Percentiles rank a stretch among this genome's conserved stretches.
phyloP scores from a whole-genome alignment of 1,284 basidiomycete genomes.

The Cystobasidiaceae sp. region DNA sequence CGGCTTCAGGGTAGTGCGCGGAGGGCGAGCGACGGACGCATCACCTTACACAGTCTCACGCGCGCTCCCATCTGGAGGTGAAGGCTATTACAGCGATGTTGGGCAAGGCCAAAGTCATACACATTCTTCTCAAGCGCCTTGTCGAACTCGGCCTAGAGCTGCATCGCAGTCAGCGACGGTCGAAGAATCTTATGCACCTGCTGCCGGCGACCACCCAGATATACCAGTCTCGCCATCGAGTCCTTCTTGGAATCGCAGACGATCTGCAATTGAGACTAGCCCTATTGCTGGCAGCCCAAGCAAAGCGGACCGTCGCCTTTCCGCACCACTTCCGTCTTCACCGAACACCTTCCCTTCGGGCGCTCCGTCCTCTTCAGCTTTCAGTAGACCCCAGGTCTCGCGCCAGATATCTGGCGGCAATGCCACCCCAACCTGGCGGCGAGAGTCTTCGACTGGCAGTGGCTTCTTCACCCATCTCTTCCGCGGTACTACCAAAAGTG shows the following conservation, averaged over 20 bases:
- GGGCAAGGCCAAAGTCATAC: too few relatives aligned
- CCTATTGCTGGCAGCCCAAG: background rate
- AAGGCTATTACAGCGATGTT: too few relatives aligned
- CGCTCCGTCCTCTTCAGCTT: background rate
- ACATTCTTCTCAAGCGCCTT: too few relatives aligned
- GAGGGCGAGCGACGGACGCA: slow-evolving; percentile 26
- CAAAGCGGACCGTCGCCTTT: background rate
- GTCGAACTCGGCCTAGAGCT: too few relatives aligned
- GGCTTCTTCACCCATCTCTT: slow-evolving; percentile 24
- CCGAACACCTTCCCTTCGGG: slow-evolving; percentile 12
- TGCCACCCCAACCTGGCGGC: background rate
- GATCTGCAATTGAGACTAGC: background rate
- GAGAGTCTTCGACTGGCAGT: slow-evolving; percentile 25
- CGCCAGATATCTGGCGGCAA: background rate
- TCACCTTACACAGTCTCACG: slow-evolving; percentile 16
- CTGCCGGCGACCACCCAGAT: background rate
- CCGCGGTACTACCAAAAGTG: slow-evolving; percentile 13
- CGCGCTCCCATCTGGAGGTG: slow-evolving; percentile 7
- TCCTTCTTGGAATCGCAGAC: background rate
- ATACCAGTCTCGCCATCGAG: background rate
- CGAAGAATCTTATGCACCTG: slow-evolving; percentile 6
- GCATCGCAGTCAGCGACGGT: slow-evolving; percentile 25
- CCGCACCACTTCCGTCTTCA: slow-evolving; percentile 7
- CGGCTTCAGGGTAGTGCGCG: slow-evolving; percentile 25
- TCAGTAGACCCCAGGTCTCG: background rate